These are phyloP conservation scores for Thelephora ganbajun DNA, from an alignment of 768 basidiomycete genomes.

Conservation along the genomic window DNA sequence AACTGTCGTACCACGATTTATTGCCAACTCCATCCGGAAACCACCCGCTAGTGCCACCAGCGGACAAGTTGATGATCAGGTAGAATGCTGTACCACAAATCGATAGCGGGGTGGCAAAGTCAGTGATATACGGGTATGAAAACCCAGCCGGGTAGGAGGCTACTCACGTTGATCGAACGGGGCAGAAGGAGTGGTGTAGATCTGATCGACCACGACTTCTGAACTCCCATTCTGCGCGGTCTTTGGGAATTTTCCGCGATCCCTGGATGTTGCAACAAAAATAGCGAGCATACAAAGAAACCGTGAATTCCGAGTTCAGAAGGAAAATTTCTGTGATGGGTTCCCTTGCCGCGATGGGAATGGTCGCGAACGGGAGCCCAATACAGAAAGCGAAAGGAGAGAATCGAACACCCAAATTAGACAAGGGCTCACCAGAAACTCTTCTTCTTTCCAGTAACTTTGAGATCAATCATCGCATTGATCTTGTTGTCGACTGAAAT, in stretches of 20 bases:
- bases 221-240: constrained; percentile 30
- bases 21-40: constrained; percentile 49
- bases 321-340: no score
- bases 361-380: no score
- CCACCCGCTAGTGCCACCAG: constrained; percentile 67
- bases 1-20: constrained; percentile 53
- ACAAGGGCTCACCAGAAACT: constrained; percentile 25
- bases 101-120: background rate
- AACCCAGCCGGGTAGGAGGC: constrained; percentile 3
- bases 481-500: constrained; percentile 40
- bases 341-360: no score
- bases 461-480: constrained; percentile 35
- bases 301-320: background rate
- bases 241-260: constrained; percentile 34
- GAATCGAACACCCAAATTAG: no score
- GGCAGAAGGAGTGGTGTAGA: constrained; percentile 30
- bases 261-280: constrained; percentile 6
- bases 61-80: constrained; percentile 67
- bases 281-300: background rate
- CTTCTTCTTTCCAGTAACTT: constrained; percentile 28
- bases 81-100: constrained; percentile 46
- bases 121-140: background rate
- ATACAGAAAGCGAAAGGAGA: no score
- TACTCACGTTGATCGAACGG: constrained; percentile 40
- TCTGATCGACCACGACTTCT: constrained; percentile 23